Conservation (phyloP, 768 basidiomycete species). For the Suillus discolor region DNA sequence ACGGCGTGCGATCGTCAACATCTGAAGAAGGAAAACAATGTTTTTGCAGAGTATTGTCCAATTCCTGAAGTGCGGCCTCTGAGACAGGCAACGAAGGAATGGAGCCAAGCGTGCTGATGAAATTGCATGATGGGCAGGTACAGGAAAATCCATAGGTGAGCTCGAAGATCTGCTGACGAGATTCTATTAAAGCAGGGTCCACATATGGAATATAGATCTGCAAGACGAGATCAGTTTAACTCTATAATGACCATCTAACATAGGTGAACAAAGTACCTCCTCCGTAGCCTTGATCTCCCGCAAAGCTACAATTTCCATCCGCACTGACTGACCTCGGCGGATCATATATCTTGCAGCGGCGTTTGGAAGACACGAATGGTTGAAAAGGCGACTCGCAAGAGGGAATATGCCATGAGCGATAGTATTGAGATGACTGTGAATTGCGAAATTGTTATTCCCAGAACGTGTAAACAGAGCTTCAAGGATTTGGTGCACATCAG, state of each 20-base stretch:
- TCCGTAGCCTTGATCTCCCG: slow-evolving; percentile 56
- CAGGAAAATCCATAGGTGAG: slow-evolving; percentile 72
- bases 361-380: slow-evolving; percentile 81
- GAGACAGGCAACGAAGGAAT: slow-evolving; percentile 42
- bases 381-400: slow-evolving; percentile 76
- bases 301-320: slow-evolving; percentile 70
- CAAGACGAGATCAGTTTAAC: background rate
- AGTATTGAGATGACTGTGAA: slow-evolving; percentile 72
- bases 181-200: slow-evolving; percentile 71
- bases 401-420: slow-evolving; percentile 80
- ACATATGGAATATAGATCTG: slow-evolving; percentile 78
- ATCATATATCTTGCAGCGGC: slow-evolving; percentile 65
- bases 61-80: slow-evolving; percentile 14
- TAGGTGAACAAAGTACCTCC: slow-evolving; percentile 51
- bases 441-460: slow-evolving; percentile 80
- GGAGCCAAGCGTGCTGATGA: slow-evolving; percentile 39
- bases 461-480: slow-evolving; percentile 57
- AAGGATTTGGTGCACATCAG: slow-evolving; percentile 23
- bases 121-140: slow-evolving; percentile 57
- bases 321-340: slow-evolving; percentile 35
- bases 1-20: slow-evolving; percentile 20
- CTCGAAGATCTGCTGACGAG: slow-evolving; percentile 58
- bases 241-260: slow-evolving; percentile 4
- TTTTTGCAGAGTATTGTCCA: slow-evolving; percentile 37
- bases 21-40: slow-evolving; percentile 38